Percentiles rank a stretch among this genome's conserved stretches.
Evolutionary conservation across 2,329 filamentous ascomycete genomes (phyloP).

Genomic region (Aspergillus sergii): DNA sequence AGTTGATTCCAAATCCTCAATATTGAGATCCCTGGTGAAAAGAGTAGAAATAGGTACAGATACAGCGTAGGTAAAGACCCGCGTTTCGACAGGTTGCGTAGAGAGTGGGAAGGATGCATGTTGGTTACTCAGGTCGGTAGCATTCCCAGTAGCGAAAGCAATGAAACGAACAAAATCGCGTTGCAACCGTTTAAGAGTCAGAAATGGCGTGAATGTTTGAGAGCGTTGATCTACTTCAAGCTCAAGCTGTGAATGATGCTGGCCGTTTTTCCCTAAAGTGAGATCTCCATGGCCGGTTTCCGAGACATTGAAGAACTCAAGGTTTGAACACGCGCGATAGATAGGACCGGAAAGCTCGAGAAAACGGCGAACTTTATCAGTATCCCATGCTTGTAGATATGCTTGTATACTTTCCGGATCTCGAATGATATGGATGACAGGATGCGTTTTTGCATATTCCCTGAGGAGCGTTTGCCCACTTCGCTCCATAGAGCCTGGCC

Average conservation of each 20-base stretch:
- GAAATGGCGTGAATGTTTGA: constrained; percentile 56
- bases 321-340: constrained; percentile 68
- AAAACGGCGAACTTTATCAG: constrained; percentile 60
- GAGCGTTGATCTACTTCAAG: constrained; percentile 41
- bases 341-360: constrained; percentile 54
- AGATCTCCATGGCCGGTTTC: constrained; percentile 49
- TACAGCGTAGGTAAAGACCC: constrained; percentile 68
- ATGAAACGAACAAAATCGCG: constrained; percentile 71
- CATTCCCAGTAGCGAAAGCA: constrained; percentile 56
- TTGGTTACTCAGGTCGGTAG: constrained; percentile 33
- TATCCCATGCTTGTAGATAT: constrained; percentile 61
- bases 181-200: constrained; percentile 69
- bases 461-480: constrained; percentile 62
- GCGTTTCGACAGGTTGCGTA: constrained; percentile 60
- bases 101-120: constrained; percentile 63
- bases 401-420: constrained; percentile 66
- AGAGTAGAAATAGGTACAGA: constrained; percentile 63
- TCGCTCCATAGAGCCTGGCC: constrained; percentile 68
- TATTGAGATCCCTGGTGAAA: constrained; percentile 56
- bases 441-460: constrained; percentile 65
- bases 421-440: constrained; percentile 70
- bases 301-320: constrained; percentile 76
- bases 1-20: constrained; percentile 67
- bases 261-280: constrained; percentile 20
- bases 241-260: constrained; percentile 29